These are phyloP conservation scores for Tetrahymena borealis DNA, from an alignment of 73 alveolate genomes.

Conservation along the genomic window DNA sequence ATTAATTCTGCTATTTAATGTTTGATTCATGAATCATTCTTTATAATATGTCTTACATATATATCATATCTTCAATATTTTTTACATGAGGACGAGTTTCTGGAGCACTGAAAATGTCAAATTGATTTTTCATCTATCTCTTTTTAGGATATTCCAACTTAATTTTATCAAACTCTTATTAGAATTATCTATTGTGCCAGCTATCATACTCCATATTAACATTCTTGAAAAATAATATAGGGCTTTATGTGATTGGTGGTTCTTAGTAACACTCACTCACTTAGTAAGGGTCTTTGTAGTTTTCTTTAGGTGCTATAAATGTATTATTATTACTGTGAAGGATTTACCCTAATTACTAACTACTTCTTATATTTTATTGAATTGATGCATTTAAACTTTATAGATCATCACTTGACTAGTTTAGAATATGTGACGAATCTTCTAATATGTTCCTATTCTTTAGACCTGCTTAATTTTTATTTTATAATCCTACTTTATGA, in stretches of 20 bases:
- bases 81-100: background rate
- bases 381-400: background rate
- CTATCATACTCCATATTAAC: background rate
- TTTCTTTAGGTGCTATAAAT: background rate
- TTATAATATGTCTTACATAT: background rate
- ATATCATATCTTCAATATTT: background rate
- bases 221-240: background rate
- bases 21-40: background rate
- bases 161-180: background rate
- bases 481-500: background rate
- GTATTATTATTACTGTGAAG: background rate
- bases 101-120: background rate
- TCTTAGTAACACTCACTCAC: background rate
- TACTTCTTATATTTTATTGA: background rate
- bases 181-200: background rate
- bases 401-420: background rate
- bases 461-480: too few relatives aligned
- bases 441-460: too few relatives aligned
- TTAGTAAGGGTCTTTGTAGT: background rate
- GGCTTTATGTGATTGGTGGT: background rate
- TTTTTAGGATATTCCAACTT: background rate
- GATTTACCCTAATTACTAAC: background rate
- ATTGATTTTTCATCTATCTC: background rate
- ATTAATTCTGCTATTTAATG: background rate
- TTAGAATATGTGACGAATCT: background rate